Evolutionary conservation across 2,329 filamentous ascomycete genomes (phyloP), one percentile per base, ranked within the genome.

Genomic region (Aphanoascus verrucosus): DNA sequence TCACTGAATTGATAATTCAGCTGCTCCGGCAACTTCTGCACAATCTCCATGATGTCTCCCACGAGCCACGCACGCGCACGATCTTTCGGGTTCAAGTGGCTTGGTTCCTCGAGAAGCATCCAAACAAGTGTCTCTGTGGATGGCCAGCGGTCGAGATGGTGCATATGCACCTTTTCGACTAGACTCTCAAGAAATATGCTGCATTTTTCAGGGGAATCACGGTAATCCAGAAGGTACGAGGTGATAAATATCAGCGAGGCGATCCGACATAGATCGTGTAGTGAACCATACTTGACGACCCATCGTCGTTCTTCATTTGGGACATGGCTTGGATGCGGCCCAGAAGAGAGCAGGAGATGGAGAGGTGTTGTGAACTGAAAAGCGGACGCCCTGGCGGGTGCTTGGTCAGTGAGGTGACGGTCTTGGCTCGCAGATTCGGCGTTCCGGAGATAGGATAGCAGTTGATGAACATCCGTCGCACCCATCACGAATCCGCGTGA

Each of bases 1-100:
- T 72, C 69, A 53, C 66, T 67, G 57, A 69, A 72, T 4, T 66
- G 64, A 45, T 70, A 70, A 40, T 68, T 67, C 5, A 71, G 59
- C 17, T 68, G 64, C 4, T 62, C 60, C 15, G 62, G 67, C 8
- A 72, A 62, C 48, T 62, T 61, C 47, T 68, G 67, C 45, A 69
- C 65, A 20, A 62, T 63, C 40, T 61, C 62, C 34, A 72, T 55
- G 23, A 72, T 57, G 55, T 69, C 66, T 3, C 65, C 67, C 0
- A 66, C 67, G 7, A 62, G 65, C 68, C 69, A 72, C 15, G 60
- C 62, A 20, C 69, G 67, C 48, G 67, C 61, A 0, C 65, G 58
- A 23, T 69, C 64, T 50, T 61, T 66, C 51, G 72, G 51, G 54
- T 70, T 68, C 5, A 60, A 37, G n/a, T 67, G 63, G 1, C 56